A percentile compares a stretch with the other conserved stretches of the same genome.
Evolutionary conservation across 2,329 filamentous ascomycete genomes (phyloP).

Genomic region (Dryadomyces quercivorus): DNA sequence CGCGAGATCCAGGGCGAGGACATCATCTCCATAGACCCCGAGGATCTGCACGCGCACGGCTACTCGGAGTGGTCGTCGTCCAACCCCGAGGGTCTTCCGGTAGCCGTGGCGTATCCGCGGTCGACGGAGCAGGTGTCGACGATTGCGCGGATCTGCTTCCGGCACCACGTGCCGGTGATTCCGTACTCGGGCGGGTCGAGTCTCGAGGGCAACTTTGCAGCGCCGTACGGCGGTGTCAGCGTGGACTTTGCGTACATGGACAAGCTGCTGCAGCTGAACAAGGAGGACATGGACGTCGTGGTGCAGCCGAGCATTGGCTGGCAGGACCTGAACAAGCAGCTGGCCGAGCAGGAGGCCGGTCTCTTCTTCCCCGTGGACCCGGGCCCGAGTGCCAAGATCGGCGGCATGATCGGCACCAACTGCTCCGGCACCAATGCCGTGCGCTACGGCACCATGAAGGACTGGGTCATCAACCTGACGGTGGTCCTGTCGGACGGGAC

Average conservation of each 20-base stretch:
- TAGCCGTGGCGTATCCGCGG: constrained; percentile 52
- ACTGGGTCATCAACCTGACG: constrained; percentile 75
- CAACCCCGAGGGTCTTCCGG: constrained; percentile 47
- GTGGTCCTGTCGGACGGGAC: constrained; percentile 70
- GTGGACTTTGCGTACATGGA: constrained; percentile 89
- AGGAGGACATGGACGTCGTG: constrained; percentile 83
- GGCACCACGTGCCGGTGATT: constrained; percentile 71
- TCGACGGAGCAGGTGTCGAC: constrained; percentile 46
- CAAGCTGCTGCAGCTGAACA: constrained; percentile 63
- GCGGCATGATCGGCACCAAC: constrained; percentile 73
- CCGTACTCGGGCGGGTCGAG: constrained; percentile 79
- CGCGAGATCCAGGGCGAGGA: constrained; percentile 26
- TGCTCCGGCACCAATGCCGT: constrained; percentile 70
- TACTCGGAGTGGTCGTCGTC: constrained; percentile 56
- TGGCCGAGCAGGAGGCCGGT: constrained; percentile 47
- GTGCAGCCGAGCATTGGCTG: constrained; percentile 88
- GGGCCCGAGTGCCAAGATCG: constrained; percentile 59
- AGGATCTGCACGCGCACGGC: constrained; percentile 49
- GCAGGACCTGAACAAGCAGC: constrained; percentile 70
- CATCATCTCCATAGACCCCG: constrained; percentile 49
- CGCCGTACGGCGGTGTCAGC: constrained; percentile 74
- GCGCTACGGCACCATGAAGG: constrained; percentile 75
- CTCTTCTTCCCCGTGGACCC: constrained; percentile 90
- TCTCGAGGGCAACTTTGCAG: constrained; percentile 81
- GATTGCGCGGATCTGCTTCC: constrained; percentile 59